Evolutionary conservation across 1,139 yeast species (phyloP), one percentile per base, ranked within the genome.

Genomic region (Lodderomyces elongisporus): DNA sequence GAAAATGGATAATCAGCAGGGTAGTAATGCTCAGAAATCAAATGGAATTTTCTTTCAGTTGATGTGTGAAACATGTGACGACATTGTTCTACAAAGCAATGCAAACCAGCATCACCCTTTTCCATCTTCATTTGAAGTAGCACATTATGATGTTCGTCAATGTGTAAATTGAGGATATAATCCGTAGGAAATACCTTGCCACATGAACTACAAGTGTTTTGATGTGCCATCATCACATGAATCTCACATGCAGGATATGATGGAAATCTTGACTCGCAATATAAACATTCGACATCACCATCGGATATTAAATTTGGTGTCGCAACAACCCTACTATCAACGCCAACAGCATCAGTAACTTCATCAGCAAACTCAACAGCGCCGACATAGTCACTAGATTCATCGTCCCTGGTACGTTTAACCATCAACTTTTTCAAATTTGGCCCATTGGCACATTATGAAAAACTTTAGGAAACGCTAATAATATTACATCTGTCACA

Each of bases 81-180:
- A 45, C 81, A 76, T 4, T 46, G 52, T 14, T 36, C 34, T 6
- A 32, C 60, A 31, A 70, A 63, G 41, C 82, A 77, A 27, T 48
- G 51, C 37, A 55, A 70, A 3, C 62, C 59, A 21, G 56, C 57
- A 8, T 56, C 63, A 0, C 74, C 76, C 14, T 49, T 46, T 27
- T 67, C 70, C 32, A 50, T 47, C 28, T 48, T 45, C 2, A 65
- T 54, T 16, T 45, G 47, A n/a, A 54, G 47, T 30, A 76, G 62
- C 2, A 79, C 76, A 45, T 74, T 70, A 44, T 77, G 83, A 34
- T 58, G 56, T 41, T 77, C 83, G 22, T 64, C 62, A 4, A 74
- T 60, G 44, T 77, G 84, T 14, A 75, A 43, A 4, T 62, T 59
- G 17, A 77, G 49, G 7, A 66, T 44, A 17, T 37, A 43, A 13